Conservation (phyloP, 2,329 filamentous ascomycete species). For the Arachnomyces sp. region DNA sequence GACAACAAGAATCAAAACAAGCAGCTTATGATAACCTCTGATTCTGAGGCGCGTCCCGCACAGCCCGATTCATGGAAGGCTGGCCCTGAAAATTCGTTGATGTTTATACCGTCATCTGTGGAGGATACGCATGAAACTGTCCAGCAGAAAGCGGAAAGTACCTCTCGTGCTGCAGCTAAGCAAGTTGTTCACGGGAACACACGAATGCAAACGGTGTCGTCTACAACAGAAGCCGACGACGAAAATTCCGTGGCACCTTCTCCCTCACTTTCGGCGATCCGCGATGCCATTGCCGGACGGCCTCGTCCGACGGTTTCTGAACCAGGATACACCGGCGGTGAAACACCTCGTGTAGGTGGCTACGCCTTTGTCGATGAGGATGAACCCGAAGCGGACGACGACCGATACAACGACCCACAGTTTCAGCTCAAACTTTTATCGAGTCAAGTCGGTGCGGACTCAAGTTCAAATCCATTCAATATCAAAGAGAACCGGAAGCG, state of each 20-base stretch:
- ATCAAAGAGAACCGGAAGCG: slow-evolving; percentile 66
- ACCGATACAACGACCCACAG: slow-evolving; percentile 45
- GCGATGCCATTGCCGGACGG: slow-evolving; percentile 72
- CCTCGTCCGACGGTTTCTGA: slow-evolving; percentile 58
- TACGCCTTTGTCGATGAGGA: slow-evolving; percentile 90
- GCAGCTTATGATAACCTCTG: slow-evolving; percentile 54
- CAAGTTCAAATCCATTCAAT: slow-evolving; percentile 68
- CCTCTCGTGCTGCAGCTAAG: slow-evolving; percentile 68
- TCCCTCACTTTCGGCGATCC: slow-evolving; percentile 75
- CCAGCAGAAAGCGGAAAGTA: slow-evolving; percentile 59
- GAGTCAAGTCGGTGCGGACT: slow-evolving; percentile 33
- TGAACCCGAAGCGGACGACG: slow-evolving; percentile 35
- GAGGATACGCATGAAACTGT: slow-evolving; percentile 52
- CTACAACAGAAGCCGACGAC: slow-evolving; percentile 22
- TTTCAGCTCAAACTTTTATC: slow-evolving; percentile 22
- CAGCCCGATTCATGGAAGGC: slow-evolving; percentile 69
- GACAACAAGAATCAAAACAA: slow-evolving; percentile 51
- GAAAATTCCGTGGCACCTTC: slow-evolving; percentile 56
- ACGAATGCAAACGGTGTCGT: slow-evolving; percentile 53
- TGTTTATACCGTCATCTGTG: slow-evolving; percentile 59
- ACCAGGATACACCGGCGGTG: slow-evolving; percentile 53
- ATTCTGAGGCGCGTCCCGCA: slow-evolving; percentile 64
- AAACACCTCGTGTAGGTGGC: slow-evolving; percentile 86
- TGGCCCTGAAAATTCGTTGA: slow-evolving; percentile 70
- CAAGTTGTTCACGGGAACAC: slow-evolving; percentile 78